Evolutionary conservation across 2,329 filamentous ascomycete species (phyloP).

Genomic region (Orbilia javanica): DNA sequence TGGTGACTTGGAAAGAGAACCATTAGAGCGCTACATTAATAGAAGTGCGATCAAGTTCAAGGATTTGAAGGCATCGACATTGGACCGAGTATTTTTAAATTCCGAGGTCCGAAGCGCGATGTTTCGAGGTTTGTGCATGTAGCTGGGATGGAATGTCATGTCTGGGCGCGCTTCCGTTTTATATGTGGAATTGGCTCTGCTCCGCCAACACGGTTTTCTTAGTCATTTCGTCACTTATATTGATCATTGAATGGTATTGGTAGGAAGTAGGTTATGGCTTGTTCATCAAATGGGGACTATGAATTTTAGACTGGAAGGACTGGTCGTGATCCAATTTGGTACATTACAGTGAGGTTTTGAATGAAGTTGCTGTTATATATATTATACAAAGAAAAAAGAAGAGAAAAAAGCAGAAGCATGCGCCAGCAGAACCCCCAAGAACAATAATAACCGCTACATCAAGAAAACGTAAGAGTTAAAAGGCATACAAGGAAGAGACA

Average conservation of each 20-base stretch:
- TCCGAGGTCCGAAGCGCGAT: constrained; percentile 20
- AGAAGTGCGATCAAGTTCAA: not conserved
- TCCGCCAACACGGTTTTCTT: not conserved
- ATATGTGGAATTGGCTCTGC: not conserved
- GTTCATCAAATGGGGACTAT: no score
- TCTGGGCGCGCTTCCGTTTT: not conserved
- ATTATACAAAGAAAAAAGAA: constrained; percentile 14
- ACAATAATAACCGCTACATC: constrained; percentile 17
- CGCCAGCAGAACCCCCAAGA: constrained; percentile 30
- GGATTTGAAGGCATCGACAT: constrained; percentile 4
- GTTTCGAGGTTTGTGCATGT: not conserved
- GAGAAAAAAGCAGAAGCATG: not conserved
- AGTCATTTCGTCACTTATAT: not conserved
- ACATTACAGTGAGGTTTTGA: constrained; percentile 3
- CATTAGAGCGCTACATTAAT: constrained; percentile 31
- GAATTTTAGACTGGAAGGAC: not conserved
- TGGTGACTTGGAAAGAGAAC: constrained; percentile 62
- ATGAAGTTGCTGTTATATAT: constrained; percentile 20
- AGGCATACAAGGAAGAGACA: not conserved
- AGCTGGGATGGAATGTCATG: not conserved
- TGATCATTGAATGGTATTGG: not conserved
- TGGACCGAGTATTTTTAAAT: not conserved
- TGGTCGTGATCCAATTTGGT: constrained; percentile 20
- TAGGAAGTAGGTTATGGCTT: not conserved
- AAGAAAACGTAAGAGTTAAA: not conserved